phyloP scores from a whole-genome alignment of 1,139 yeast genomes.

The Pichia sp. region DNA sequence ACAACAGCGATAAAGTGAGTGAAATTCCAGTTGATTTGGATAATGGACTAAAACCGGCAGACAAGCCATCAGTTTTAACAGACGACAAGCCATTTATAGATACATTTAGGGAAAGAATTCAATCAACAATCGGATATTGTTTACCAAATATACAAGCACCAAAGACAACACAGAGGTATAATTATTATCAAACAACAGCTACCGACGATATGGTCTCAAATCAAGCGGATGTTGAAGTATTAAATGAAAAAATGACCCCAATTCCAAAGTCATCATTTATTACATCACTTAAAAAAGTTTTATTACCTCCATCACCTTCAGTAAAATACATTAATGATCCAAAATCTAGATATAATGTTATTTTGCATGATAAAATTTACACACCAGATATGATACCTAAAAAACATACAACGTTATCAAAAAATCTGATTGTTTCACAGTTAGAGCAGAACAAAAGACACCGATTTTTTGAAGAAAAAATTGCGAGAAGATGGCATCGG shows the following conservation, averaged over 20 bases:
- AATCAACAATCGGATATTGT: conserved; percentile 15
- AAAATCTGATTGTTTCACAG: conserved; percentile 13
- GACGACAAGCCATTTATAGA: background rate
- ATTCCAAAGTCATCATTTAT: conserved; percentile 68
- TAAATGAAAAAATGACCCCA: conserved; percentile 8
- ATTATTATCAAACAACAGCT: conserved; percentile 31
- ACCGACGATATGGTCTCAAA: background rate
- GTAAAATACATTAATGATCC: conserved; percentile 63
- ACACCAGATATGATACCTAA: conserved; percentile 44
- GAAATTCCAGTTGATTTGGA: conserved; percentile 24
- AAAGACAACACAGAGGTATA: conserved; percentile 27
- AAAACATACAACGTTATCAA: conserved; percentile 16
- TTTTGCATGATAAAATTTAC: conserved; percentile 77
- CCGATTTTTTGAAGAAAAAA: conserved; percentile 60
- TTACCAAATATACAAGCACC: conserved; percentile 14
- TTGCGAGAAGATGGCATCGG: conserved; percentile 85
- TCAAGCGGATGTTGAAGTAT: background rate
- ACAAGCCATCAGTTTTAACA: background rate
- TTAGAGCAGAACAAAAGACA: conserved; percentile 26
- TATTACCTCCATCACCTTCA: conserved; percentile 86
- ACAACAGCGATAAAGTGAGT: conserved; percentile 13
- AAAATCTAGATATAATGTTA: conserved; percentile 38
- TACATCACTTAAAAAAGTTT: conserved; percentile 73
- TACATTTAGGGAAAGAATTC: conserved; percentile 11
- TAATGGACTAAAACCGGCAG: background rate